Percentiles rank a stretch among this genome's conserved stretches.
Evolutionary conservation across 2,329 filamentous ascomycete species (phyloP).

Genomic region (Helminthosporium solani): DNA sequence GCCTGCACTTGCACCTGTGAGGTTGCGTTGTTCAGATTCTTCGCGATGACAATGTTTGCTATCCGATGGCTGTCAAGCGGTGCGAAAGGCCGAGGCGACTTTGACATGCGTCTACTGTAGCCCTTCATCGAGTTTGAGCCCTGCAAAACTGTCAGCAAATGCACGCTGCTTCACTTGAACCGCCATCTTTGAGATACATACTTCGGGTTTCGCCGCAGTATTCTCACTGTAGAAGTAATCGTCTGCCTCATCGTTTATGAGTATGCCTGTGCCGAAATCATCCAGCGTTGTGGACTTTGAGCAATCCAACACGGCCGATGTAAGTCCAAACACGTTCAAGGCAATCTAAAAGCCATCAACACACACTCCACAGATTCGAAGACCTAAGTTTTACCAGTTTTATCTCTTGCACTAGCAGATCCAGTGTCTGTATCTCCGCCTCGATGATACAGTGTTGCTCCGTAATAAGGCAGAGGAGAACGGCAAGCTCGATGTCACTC

Average conservation of each 20-base stretch:
- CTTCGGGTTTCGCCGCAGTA: slow-evolving; percentile 14
- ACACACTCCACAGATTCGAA: not conserved
- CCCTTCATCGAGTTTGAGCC: slow-evolving; percentile 20
- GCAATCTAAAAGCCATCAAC: slow-evolving; percentile 55
- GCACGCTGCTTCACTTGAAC: not conserved
- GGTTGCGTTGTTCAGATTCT: slow-evolving; percentile 73
- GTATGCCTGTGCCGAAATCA: slow-evolving; percentile 72
- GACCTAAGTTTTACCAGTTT: slow-evolving; percentile 57
- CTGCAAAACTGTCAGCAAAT: slow-evolving; percentile 14
- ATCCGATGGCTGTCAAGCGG: slow-evolving; percentile 58
- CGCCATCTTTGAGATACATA: slow-evolving; percentile 4
- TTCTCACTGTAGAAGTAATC: slow-evolving; percentile 23
- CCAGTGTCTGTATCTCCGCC: slow-evolving; percentile 62
- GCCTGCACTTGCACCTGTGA: slow-evolving; percentile 79
- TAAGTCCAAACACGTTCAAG: slow-evolving; percentile 70
- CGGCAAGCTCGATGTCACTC: slow-evolving; percentile 83
- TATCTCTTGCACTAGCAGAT: slow-evolving; percentile 72
- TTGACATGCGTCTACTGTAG: slow-evolving; percentile 32
- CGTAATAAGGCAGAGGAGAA: slow-evolving; percentile 76
- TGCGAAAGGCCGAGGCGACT: slow-evolving; percentile 31
- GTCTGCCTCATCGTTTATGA: slow-evolving; percentile 46
- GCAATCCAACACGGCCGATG: slow-evolving; percentile 71
- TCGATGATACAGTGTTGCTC: slow-evolving; percentile 88
- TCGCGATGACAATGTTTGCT: slow-evolving; percentile 80
- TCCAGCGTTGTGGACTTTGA: slow-evolving; percentile 72